Conservation (phyloP, 1,284 basidiomycete genomes). For the Taiwanofungus camphoratus region DNA sequence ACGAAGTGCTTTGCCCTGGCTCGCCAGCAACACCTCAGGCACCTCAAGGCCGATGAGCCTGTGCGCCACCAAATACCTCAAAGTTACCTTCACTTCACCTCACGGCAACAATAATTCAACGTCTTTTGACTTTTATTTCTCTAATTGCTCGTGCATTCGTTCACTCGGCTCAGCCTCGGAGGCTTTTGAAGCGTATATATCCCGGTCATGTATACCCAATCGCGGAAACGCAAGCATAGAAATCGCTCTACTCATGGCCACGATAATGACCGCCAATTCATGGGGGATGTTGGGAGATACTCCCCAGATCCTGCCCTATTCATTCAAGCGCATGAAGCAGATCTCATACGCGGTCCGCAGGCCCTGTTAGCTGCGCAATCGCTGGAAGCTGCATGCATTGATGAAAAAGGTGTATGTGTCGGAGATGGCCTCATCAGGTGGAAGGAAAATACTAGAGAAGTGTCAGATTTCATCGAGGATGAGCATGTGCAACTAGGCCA, state of each 20-base stretch:
- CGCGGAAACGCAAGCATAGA: constrained; percentile 8
- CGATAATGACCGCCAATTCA: neutral
- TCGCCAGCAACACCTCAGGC: too few species aligned
- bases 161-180: too few species aligned
- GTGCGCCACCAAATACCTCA: too few species aligned
- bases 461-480: constrained; percentile 10
- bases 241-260: neutral
- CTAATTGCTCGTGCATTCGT: too few species aligned
- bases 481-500: constrained; percentile 11
- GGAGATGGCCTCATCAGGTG: constrained; percentile 44
- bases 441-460: constrained; percentile 18
- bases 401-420: constrained; percentile 17
- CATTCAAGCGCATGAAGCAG: constrained; percentile 65
- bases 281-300: neutral
- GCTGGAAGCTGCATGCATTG: constrained; percentile 35
- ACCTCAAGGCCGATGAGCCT: too few species aligned
- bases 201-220: constrained; percentile 1
- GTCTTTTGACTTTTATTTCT: too few species aligned
- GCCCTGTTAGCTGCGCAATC: constrained; percentile 38
- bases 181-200: too few species aligned
- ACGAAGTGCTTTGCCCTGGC: too few species aligned
- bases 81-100: too few species aligned
- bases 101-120: too few species aligned
- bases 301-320: constrained; percentile 32
- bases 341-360: constrained; percentile 46